These are phyloP conservation scores for maize (Zea mays) DNA, from an alignment of 176 grass and related monocot genomes.

Conservation along the genomic window DNA sequence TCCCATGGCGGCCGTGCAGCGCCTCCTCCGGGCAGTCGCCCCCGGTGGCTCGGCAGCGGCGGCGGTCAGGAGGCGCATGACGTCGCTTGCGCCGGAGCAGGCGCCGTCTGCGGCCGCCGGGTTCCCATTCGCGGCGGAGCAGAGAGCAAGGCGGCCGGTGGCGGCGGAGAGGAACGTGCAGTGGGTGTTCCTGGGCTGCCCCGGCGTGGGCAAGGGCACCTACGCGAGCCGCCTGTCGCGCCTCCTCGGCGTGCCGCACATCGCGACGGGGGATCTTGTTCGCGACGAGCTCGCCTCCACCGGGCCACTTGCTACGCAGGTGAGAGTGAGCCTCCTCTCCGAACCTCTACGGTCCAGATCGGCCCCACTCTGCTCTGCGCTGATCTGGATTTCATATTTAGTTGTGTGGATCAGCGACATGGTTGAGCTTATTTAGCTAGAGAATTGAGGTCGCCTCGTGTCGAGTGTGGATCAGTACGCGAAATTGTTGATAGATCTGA, in stretches of 20 bases:
- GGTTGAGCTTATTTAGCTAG: background rate
- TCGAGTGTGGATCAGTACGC: background rate
- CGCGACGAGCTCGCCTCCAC: slow-evolving; percentile 83
- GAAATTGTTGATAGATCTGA: background rate
- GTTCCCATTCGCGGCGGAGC: slow-evolving; percentile 18
- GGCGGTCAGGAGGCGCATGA: slow-evolving; percentile 35
- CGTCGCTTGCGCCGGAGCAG: slow-evolving; percentile 40
- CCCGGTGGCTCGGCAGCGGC: slow-evolving; percentile 7
- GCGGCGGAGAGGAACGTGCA: slow-evolving; percentile 69
- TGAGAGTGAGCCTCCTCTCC: slow-evolving; percentile 9
- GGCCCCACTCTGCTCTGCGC: background rate
- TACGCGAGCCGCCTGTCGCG: slow-evolving; percentile 82
- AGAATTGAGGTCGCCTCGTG: background rate
- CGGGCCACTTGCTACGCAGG: slow-evolving; percentile 60
- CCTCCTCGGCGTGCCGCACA: slow-evolving; percentile 80
- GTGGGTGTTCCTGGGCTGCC: slow-evolving; percentile 96
- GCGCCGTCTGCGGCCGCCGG: background rate
- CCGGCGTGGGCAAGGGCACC: slow-evolving; percentile 88
- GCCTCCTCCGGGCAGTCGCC: slow-evolving; percentile 46
- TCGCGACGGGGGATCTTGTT: slow-evolving; percentile 91
- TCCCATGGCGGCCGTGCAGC: slow-evolving; percentile 57
- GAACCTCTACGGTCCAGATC: background rate
- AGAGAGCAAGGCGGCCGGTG: slow-evolving; percentile 23
- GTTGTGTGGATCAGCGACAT: background rate
- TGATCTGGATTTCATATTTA: slow-evolving; percentile 34